A percentile compares a stretch with the other conserved stretches of the same genome.
These are phyloP conservation scores for Venturiaceae sp. DNA, from an alignment of 2,329 filamentous ascomycete genomes.

Conservation along the genomic window DNA sequence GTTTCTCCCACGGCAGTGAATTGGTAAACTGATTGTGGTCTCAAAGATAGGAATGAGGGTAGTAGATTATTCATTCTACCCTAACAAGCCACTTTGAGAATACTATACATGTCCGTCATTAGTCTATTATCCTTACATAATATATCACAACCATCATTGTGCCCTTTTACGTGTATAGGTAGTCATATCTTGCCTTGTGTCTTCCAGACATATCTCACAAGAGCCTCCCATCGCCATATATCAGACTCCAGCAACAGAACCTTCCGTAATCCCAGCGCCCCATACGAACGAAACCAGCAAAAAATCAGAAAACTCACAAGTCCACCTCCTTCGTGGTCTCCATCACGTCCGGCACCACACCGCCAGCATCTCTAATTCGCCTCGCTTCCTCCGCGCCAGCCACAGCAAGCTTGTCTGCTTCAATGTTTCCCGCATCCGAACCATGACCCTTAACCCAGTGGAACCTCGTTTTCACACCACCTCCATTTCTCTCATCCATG, in stretches of 20 bases:
- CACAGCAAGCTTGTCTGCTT: conserved; percentile 71
- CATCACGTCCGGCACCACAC: background rate
- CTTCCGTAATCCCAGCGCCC: too few relatives aligned
- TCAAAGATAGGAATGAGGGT: too few relatives aligned
- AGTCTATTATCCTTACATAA: background rate
- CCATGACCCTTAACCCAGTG: conserved; percentile 87
- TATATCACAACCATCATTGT: background rate
- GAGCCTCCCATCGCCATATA: background rate
- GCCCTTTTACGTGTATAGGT: background rate
- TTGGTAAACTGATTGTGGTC: too few relatives aligned
- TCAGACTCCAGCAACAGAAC: background rate
- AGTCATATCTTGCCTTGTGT: background rate
- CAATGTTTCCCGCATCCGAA: conserved; percentile 62
- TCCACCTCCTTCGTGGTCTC: background rate
- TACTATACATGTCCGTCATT: background rate
- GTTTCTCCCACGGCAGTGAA: too few relatives aligned
- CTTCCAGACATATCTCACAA: background rate
- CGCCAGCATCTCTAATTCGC: background rate
- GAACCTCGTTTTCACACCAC: conserved; percentile 57
- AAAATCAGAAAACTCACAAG: background rate
- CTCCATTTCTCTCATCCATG: conserved; percentile 58
- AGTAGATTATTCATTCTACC: background rate
- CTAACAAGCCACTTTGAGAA: background rate
- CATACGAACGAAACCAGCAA: background rate
- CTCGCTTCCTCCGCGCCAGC: conserved; percentile 44